A percentile compares a stretch with the other conserved stretches of the same genome.
Evolutionary conservation across 129 eudicot genomes (phyloP).

Genomic region (Ambrosia trifida): DNA sequence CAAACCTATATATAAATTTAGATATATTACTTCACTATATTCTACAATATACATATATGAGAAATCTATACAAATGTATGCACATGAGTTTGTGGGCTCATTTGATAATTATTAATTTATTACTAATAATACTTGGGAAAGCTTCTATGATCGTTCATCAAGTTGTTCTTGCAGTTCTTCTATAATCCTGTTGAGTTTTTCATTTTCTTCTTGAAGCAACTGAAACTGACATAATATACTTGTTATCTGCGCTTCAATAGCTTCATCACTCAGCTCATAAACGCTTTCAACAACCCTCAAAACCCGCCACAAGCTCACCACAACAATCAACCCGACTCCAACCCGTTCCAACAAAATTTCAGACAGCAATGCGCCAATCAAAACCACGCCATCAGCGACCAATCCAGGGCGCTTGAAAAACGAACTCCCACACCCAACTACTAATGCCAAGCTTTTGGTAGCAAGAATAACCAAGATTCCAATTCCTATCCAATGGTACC

Average conservation of each 20-base stretch:
- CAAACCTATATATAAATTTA: neutral
- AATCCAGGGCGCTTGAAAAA: conserved; percentile 55
- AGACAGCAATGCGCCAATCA: conserved; percentile 50
- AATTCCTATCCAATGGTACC: conserved; percentile 64
- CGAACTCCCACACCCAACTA: conserved; percentile 47
- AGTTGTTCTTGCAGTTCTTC: conserved; percentile 44
- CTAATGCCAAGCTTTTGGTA: conserved; percentile 37
- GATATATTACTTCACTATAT: conserved; percentile 2
- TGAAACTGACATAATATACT: conserved; percentile 42
- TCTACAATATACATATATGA: conserved; percentile 12
- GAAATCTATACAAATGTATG: neutral
- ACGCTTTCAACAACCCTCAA: conserved; percentile 67
- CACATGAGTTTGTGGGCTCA: neutral
- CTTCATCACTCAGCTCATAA: conserved; percentile 63
- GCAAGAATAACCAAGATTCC: conserved; percentile 49
- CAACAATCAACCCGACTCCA: conserved; percentile 67
- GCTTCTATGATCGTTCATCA: conserved; percentile 10
- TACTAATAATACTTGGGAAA: neutral
- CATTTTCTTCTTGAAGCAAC: conserved; percentile 49
- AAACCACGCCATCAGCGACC: conserved; percentile 59
- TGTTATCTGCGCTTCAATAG: conserved; percentile 56
- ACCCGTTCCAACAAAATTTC: conserved; percentile 46
- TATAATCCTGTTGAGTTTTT: conserved; percentile 37
- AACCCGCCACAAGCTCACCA: conserved; percentile 78
- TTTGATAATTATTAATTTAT: neutral